A percentile compares a stretch with the other conserved stretches of the same genome.
Conservation (phyloP, 208 protist genomes). For the Acanthamoeba culbertsoni region DNA sequence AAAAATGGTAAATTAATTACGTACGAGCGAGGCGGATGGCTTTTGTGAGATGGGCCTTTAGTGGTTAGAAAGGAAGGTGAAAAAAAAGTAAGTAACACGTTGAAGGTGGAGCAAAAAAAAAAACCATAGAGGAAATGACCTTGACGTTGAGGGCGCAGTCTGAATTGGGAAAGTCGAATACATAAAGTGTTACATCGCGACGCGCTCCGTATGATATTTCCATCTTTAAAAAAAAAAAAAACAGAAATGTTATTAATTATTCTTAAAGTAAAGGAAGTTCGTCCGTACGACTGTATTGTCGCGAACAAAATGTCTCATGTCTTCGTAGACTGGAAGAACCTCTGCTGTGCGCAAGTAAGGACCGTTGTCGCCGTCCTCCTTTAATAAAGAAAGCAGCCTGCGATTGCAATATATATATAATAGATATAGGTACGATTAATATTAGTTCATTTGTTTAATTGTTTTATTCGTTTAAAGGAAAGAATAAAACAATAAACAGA, state of each 20-base stretch:
- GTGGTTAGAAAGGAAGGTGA: neutral
- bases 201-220: neutral
- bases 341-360: neutral
- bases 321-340: neutral
- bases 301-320: neutral
- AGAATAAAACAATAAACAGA: neutral
- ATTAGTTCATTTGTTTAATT: too few relatives aligned
- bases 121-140: neutral
- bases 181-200: neutral
- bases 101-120: neutral
- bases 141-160: neutral
- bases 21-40: constrained; percentile 2
- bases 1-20: neutral
- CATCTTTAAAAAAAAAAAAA: neutral
- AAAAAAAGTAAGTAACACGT: neutral
- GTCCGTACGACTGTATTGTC: neutral
- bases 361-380: neutral
- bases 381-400: neutral
- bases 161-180: neutral
- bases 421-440: neutral
- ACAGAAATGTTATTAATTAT: neutral
- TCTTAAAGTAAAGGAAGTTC: neutral
- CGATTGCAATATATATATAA: neutral
- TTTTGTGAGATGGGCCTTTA: constrained; percentile 32
- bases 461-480: neutral